phyloP scores from a whole-genome alignment of 805 yeast species.

The Diddensiella caesifluorescens region DNA sequence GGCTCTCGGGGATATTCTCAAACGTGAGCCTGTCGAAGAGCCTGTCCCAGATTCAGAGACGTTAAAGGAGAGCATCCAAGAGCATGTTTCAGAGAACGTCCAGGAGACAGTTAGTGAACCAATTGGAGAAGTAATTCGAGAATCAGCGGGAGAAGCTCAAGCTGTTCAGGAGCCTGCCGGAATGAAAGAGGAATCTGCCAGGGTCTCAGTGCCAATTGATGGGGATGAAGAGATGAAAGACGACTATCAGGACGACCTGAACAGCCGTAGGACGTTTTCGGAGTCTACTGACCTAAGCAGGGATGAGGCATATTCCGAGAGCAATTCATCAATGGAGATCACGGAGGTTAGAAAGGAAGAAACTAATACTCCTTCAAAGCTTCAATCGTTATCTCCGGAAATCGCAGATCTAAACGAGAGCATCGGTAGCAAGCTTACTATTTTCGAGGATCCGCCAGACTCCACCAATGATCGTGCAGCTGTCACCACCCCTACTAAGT shows the following conservation, averaged over 20 bases:
- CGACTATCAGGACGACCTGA: background rate
- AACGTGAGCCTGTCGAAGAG: too few species aligned
- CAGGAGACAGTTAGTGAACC: too few species aligned
- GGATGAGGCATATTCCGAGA: too few species aligned
- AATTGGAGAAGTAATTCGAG: too few species aligned
- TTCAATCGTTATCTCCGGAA: background rate
- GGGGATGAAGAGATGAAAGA: background rate
- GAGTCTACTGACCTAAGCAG: too few species aligned
- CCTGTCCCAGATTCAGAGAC: too few species aligned
- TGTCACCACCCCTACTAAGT: slow-evolving; percentile 14
- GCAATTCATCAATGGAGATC: too few species aligned
- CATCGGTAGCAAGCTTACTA: slow-evolving; percentile 10
- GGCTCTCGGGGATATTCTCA: background rate
- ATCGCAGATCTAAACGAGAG: slow-evolving; percentile 9
- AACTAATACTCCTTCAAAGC: too few species aligned
- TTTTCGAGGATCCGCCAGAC: slow-evolving; percentile 17
- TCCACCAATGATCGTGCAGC: background rate
- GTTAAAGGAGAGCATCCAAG: too few species aligned
- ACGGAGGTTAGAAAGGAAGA: too few species aligned
- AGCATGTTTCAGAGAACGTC: too few species aligned
- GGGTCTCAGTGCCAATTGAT: background rate
- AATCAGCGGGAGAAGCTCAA: too few species aligned
- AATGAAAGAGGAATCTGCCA: background rate
- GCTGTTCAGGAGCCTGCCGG: background rate
- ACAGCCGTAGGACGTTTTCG: background rate